phyloP scores from a whole-genome alignment of 768 basidiomycete genomes.

The Chlorophyllum brunneum region DNA sequence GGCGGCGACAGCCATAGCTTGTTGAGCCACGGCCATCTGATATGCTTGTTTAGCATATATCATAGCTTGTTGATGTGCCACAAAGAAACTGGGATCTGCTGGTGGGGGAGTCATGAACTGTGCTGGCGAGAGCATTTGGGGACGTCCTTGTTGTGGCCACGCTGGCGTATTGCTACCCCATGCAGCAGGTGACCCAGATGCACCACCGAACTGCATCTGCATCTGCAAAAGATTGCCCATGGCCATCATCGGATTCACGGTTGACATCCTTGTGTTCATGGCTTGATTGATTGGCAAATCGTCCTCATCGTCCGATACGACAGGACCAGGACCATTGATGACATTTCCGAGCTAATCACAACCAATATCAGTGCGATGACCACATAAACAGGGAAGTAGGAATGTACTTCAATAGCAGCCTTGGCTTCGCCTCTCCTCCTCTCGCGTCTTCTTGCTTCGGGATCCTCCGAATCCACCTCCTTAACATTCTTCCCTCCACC shows the following conservation, averaged over 20 bases:
- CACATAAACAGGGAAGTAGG: conserved; percentile 8
- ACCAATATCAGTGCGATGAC: conserved; percentile 11
- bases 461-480: conserved; percentile 26
- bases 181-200: conserved; percentile 18
- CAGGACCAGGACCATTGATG: conserved; percentile 71
- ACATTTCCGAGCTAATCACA: conserved; percentile 74
- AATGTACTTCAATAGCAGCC: conserved; percentile 81
- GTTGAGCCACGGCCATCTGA: conserved; percentile 87
- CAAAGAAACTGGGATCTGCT: conserved; percentile 56
- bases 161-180: conserved; percentile 25
- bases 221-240: conserved; percentile 32
- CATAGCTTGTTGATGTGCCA: conserved; percentile 87
- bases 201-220: conserved; percentile 27
- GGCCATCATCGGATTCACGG: conserved; percentile 43
- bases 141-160: conserved; percentile 20
- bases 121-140: conserved; percentile 36
- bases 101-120: conserved; percentile 43
- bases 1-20: conserved; percentile 83
- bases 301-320: conserved; percentile 52
- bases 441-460: conserved; percentile 61
- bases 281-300: conserved; percentile 44
- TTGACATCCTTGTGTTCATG: conserved; percentile 36
- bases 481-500: conserved; percentile 19
- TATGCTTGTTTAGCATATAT: conserved; percentile 84
- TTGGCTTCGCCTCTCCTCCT: conserved; percentile 79